phyloP scores from a whole-genome alignment of 345 rosid genomes.

The Acer negundo region DNA sequence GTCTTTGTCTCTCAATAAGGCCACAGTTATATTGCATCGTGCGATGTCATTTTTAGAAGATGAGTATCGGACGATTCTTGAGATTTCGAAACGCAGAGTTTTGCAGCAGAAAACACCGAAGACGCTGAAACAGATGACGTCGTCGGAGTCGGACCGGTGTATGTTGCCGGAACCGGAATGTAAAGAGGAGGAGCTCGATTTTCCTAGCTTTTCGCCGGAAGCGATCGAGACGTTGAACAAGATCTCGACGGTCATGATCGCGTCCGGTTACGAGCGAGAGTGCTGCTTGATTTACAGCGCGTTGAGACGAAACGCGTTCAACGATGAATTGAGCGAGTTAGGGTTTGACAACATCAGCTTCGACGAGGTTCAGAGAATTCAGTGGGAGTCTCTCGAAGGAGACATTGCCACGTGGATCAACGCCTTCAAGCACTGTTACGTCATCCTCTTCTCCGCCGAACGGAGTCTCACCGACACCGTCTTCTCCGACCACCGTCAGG shows the following conservation, averaged over 20 bases:
- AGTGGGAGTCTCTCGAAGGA: constrained; percentile 72
- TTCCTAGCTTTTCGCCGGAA: constrained; percentile 46
- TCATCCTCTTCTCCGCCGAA: constrained; percentile 49
- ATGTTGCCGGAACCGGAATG: constrained; percentile 13
- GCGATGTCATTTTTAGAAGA: constrained; percentile 65
- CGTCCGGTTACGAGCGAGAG: constrained; percentile 67
- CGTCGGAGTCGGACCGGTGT: constrained; percentile 26
- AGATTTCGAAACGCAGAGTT: constrained; percentile 16
- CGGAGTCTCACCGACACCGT: constrained; percentile 44
- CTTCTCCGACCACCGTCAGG: constrained; percentile 33
- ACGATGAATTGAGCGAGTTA: constrained; percentile 42
- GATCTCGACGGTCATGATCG: constrained; percentile 64
- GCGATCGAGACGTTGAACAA: constrained; percentile 42
- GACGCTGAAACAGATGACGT: constrained; percentile 25
- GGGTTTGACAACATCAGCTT: constrained; percentile 63
- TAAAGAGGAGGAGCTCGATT: constrained; percentile 46
- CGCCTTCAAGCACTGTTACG: constrained; percentile 50
- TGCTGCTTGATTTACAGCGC: constrained; percentile 54
- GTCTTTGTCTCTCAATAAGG: constrained; percentile 39
- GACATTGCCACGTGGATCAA: constrained; percentile 69
- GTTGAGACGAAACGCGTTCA: constrained; percentile 56
- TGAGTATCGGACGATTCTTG: constrained; percentile 63
- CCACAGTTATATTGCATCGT: constrained; percentile 50
- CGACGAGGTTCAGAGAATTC: constrained; percentile 71
- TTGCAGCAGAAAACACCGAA: constrained; percentile 36